Base-by-base conservation (phyloP, 1,139 yeast species). In the Suhomyces panamericanus region DNA sequence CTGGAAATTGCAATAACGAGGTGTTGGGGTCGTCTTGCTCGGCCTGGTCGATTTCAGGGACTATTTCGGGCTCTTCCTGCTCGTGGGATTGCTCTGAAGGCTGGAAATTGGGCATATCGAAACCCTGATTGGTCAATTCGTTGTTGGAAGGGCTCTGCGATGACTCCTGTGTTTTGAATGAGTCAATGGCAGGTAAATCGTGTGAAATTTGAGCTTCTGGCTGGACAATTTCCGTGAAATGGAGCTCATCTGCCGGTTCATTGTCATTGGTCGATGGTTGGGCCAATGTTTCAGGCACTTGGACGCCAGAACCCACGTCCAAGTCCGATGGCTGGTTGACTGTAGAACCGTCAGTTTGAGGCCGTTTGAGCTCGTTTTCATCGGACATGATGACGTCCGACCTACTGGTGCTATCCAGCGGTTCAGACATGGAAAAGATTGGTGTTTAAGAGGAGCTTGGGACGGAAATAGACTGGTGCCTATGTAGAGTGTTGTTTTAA, bases 11-110 rank as follows among this genome's bases (percentile, higher is more conserved):
- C 14, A 46, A 38, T 4, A 38, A 29, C n/a, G 59, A 54, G 9
- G 59, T 54, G 32, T 56, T 54, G 4, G 60, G 56, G 13, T 56
- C 58, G 14, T 50, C 48, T 12, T 42, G 35, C 6, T 32, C 40
- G 32, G 29, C 33, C 17, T 28, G 13, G 7, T 36, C 33, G 14
- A 17, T 28, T 2, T 36, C 33, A 24, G 28, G 15, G 2, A 12
- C 27, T 10, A 32, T 11, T 13, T 24, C 36, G 12, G 17, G 17
- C 13, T 33, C 16, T 11, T 13, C 15, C 4, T 16, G 32, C 32
- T 13, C 32, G 17, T 30, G 13, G 15, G 12, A 11, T 8, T n/a
- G 32, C 15, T 26, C 29, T 2, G 29, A 26, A 12, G 29, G 29
- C 29, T 26, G n/a, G n/a, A 26, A 11, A 26, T 3, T 12, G 29